Evolutionary conservation across 140 eudicot genomes (phyloP).

Genomic region (Senecio squalidus): DNA sequence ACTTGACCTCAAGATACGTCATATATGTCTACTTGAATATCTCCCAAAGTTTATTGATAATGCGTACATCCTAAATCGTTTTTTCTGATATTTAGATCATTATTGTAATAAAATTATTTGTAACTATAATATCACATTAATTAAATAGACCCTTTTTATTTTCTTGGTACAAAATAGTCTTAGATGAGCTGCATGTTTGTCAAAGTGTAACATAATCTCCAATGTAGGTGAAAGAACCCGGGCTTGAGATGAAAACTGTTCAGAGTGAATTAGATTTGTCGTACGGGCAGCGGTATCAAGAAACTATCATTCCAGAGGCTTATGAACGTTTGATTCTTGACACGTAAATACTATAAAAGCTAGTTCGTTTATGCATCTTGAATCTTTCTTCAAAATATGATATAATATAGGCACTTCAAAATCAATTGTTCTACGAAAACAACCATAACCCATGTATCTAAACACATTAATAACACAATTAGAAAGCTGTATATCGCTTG

Average conservation of each 20-base stretch:
- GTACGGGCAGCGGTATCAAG: slow-evolving; percentile 77
- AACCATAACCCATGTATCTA: neutral
- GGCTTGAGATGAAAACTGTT: slow-evolving; percentile 79
- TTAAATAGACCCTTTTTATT: no score
- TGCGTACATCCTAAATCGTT: no score
- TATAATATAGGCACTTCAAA: neutral
- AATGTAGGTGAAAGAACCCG: slow-evolving; percentile 86
- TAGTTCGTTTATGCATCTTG: neutral
- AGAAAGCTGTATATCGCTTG: slow-evolving; percentile 3
- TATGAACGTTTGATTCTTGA: slow-evolving; percentile 96
- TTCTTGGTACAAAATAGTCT: no score
- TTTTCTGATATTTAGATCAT: no score
- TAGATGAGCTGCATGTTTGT: no score
- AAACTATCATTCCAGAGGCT: slow-evolving; percentile 81
- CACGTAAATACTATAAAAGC: slow-evolving; percentile 46
- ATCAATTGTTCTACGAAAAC: neutral
- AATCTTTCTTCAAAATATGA: neutral
- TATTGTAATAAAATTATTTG: no score
- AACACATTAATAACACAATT: neutral
- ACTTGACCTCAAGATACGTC: neutral
- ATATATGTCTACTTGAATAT: no score
- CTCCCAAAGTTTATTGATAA: no score
- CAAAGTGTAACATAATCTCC: neutral
- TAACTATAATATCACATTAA: no score
- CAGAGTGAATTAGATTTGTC: slow-evolving; percentile 98